These are phyloP conservation scores for Conidiobolus incongruus DNA, from an alignment of 371 early-diverging fungal species.

Conservation along the genomic window DNA sequence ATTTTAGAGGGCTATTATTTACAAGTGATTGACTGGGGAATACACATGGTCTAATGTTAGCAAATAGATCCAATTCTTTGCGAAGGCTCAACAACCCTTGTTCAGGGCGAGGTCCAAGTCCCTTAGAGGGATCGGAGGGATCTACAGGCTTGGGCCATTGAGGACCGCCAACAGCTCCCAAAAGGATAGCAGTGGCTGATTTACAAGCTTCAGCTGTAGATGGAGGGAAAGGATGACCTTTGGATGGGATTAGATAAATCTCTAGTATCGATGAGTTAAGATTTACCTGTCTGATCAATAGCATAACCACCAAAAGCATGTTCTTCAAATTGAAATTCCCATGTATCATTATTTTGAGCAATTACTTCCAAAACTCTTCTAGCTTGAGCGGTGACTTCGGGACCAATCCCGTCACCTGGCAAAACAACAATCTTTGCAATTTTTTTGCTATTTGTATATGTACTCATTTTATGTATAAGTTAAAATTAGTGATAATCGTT, in stretches of 20 bases:
- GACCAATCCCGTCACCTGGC: constrained; percentile 90
- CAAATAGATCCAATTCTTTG: constrained; percentile 75
- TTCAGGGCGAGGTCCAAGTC: constrained; percentile 75
- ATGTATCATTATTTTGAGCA: constrained; percentile 21
- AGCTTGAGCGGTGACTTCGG: constrained; percentile 81
- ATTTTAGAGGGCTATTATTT: constrained; percentile 68
- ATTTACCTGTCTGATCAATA: constrained; percentile 67
- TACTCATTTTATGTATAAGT: no score
- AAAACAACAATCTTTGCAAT: constrained; percentile 43
- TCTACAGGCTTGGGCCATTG: constrained; percentile 53
- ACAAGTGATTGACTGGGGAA: constrained; percentile 75
- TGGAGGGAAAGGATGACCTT: constrained; percentile 68
- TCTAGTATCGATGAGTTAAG: not conserved
- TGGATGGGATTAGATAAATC: not conserved
- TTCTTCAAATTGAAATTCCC: constrained; percentile 43
- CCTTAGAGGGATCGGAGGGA: constrained; percentile 18
- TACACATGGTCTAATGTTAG: constrained; percentile 83
- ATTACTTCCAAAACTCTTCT: constrained; percentile 65
- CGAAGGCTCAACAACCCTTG: constrained; percentile 80
- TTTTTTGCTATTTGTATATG: no score
- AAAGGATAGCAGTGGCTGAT: constrained; percentile 64
- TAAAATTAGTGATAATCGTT: no score
- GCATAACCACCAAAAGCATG: constrained; percentile 79
- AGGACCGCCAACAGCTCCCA: constrained; percentile 95
- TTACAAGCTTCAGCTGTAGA: constrained; percentile 53